Conservation (phyloP, 768 basidiomycete species). For the Xerocomellus chrysenteron region DNA sequence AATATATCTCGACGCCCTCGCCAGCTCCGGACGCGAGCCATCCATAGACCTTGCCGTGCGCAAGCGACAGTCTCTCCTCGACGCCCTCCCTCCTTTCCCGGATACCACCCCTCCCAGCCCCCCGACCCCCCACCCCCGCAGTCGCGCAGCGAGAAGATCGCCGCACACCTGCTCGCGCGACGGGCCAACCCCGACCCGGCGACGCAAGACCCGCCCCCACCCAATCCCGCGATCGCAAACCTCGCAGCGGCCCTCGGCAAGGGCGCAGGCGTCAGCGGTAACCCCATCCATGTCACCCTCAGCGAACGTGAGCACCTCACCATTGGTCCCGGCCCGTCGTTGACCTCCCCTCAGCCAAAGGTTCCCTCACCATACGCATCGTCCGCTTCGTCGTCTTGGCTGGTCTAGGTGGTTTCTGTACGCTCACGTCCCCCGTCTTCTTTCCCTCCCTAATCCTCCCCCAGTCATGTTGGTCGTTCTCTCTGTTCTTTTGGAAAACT, state of each 20-base stretch:
- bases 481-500: constrained; percentile 89
- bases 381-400: constrained; percentile 60
- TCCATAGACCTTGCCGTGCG: constrained; percentile 67
- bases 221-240: constrained; percentile 41
- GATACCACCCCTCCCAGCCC: constrained; percentile 22
- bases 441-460: constrained; percentile 3
- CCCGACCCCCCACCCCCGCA: constrained; percentile 13
- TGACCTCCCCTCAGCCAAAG: constrained; percentile 51
- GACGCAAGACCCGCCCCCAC: constrained; percentile 9
- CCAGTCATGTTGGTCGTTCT: constrained; percentile 81
- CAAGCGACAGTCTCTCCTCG: constrained; percentile 63
- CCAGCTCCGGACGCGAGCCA: constrained; percentile 54
- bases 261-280: constrained; percentile 43
- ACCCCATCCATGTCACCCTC: constrained; percentile 79
- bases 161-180: constrained; percentile 39
- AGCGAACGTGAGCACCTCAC: constrained; percentile 63
- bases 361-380: constrained; percentile 61
- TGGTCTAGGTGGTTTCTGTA: constrained; percentile 63
- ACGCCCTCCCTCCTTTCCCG: constrained; percentile 25
- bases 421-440: constrained; percentile 27
- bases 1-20: constrained; percentile 68
- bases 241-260: constrained; percentile 41
- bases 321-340: background rate
- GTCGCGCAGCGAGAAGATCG: constrained; percentile 43
- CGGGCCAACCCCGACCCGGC: constrained; percentile 16